Base-by-base conservation (phyloP, 345 rosid genomes). In the Ailanthus altissimus region DNA sequence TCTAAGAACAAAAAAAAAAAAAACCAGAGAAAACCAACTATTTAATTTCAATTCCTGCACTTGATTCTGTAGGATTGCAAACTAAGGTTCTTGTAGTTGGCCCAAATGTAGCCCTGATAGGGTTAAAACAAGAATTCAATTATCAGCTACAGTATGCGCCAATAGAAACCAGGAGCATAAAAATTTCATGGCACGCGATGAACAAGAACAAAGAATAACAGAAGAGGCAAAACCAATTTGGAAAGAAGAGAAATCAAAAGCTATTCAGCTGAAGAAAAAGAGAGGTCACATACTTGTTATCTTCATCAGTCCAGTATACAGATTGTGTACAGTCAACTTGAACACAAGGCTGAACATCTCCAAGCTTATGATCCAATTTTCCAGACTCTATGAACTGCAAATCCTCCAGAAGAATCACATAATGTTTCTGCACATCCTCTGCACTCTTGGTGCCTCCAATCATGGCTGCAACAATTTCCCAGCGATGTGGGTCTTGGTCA, bases 391-490 rank as follows among this genome's bases (percentile, higher is more conserved):
- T 89, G 63, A 81, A 81, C 87, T 88, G 70, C 84, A 91, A 80
- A 78, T 89, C 95, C 85, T 91, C 83, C 79, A 91, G 68, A 64
- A 91, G 90, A 47, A 88, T 76, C 70, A 83, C 81, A 80, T 89
- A 91, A 79, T 89, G 92, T 76, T 82, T 88, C 47, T 82, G 73
- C 56, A 86, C 91, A 62, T 91, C 94, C 69, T 89, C 90, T 0
- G 84, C 86, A 72, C 89, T 91, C 81, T 83, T 91, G 45, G 73
- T 53, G 74, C 90, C 91, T 59, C 94, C 94, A 71, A 91, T 83
- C 82, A 90, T 87, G 79, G 85, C 83, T 3, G 94, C 92, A 32
- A 90, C 90, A 58, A 80, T 85, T 51, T 88, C 86, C 94, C 92
- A 91, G 21, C 92, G 81, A 75, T 81, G 79, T 2, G 94, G 92